phyloP scores from a whole-genome alignment of 768 basidiomycete genomes.

The Mycena leptocephala region DNA sequence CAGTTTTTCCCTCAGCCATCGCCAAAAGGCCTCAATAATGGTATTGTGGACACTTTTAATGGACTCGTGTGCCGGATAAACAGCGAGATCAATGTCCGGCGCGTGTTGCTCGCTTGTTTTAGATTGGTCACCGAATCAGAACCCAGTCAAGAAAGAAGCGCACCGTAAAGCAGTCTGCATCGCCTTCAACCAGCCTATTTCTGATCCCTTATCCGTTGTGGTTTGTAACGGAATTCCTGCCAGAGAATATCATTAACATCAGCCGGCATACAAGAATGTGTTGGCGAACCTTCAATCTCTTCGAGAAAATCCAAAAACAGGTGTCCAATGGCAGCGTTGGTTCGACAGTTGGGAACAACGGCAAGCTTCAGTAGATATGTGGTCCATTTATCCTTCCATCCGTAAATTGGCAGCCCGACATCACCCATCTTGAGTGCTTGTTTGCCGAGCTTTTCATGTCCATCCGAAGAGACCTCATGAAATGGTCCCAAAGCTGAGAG shows the following conservation, averaged over 20 bases:
- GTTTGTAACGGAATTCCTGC: neutral
- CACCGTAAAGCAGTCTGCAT: neutral
- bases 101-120: neutral
- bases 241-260: neutral
- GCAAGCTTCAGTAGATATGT: neutral
- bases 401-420: too few species aligned
- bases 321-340: slow-evolving; percentile 31
- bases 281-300: slow-evolving; percentile 11
- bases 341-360: slow-evolving; percentile 38
- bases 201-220: neutral
- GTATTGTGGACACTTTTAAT: too few species aligned
- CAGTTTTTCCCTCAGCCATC: slow-evolving; percentile 31
- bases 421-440: too few species aligned
- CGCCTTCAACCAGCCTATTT: neutral
- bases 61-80: slow-evolving; percentile 8
- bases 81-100: neutral
- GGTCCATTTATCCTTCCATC: neutral
- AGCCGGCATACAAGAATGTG: neutral
- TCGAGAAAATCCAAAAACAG: slow-evolving; percentile 38
- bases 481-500: neutral
- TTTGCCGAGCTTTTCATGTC: too few species aligned
- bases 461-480: neutral
- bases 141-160: neutral
- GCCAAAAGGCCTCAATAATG: slow-evolving; percentile 35
- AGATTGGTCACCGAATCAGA: neutral